phyloP scores from a whole-genome alignment of 768 basidiomycete species.

The Serendipita sp. region DNA sequence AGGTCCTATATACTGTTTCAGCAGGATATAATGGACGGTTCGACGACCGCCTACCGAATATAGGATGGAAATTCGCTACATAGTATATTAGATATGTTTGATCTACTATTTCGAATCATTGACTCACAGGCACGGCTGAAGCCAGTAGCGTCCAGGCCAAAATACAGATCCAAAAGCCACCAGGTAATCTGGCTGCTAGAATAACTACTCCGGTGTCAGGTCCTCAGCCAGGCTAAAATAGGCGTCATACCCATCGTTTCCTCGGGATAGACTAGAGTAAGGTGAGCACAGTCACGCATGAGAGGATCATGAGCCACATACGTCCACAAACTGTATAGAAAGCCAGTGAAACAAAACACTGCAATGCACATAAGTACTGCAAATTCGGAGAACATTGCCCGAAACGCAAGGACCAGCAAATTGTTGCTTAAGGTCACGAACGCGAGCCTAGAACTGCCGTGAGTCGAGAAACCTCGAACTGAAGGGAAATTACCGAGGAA shows the following conservation, averaged over 20 bases:
- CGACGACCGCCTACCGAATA: constrained; percentile 78
- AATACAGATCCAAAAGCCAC: constrained; percentile 88
- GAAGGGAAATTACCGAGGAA: constrained; percentile 44
- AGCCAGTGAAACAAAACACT: constrained; percentile 82
- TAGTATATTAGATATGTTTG: background rate
- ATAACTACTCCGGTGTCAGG: constrained; percentile 9
- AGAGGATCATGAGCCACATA: constrained; percentile 30
- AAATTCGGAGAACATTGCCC: constrained; percentile 91
- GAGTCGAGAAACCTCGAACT: background rate
- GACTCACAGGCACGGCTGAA: constrained; percentile 67
- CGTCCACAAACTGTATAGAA: constrained; percentile 89
- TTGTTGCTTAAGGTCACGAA: constrained; percentile 72
- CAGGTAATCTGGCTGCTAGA: constrained; percentile 51
- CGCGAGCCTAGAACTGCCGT: constrained; percentile 41
- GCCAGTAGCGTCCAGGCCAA: constrained; percentile 87
- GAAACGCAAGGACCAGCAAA: constrained; percentile 35
- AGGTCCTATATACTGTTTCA: background rate
- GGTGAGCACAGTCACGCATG: too few relatives aligned
- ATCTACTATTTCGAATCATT: constrained; percentile 1
- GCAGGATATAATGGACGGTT: too few relatives aligned
- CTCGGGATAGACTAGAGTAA: constrained; percentile 4
- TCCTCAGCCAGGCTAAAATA: background rate
- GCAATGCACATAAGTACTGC: constrained; percentile 68
- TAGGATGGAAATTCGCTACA: constrained; percentile 59
- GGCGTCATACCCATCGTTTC: constrained; percentile 23